Conservation (phyloP, 306 rosid genomes). For the Spatholobus suberectus region DNA sequence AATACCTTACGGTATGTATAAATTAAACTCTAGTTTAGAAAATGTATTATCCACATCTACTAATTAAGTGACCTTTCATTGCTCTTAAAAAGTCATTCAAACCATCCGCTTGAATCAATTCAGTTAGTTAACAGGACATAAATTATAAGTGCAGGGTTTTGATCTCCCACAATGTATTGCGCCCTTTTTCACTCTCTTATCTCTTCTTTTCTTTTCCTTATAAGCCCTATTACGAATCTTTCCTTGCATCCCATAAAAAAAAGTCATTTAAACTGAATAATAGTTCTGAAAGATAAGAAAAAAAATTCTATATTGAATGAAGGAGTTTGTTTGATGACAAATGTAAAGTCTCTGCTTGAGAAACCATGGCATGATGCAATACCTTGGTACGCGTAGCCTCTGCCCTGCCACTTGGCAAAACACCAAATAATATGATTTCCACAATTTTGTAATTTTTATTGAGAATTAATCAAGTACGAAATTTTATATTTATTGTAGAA, state of each 20-base stretch:
- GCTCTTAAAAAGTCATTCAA: not conserved
- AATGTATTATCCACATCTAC: no score
- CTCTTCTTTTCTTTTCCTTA: not conserved
- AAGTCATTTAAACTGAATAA: not conserved
- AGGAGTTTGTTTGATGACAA: not conserved
- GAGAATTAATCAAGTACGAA: not conserved
- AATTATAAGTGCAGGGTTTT: no score
- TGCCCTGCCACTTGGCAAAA: constrained; percentile 30
- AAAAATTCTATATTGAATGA: not conserved
- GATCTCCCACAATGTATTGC: no score
- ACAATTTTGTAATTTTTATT: not conserved
- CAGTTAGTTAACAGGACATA: not conserved
- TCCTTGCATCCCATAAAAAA: not conserved
- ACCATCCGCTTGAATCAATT: not conserved
- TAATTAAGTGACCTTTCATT: not conserved
- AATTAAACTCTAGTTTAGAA: no score
- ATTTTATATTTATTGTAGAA: constrained; percentile 6
- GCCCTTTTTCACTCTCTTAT: not conserved
- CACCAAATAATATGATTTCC: constrained; percentile 4
- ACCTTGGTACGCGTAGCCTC: not conserved
- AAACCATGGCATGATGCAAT: constrained; percentile 1
- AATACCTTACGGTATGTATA: no score
- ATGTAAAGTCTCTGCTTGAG: not conserved
- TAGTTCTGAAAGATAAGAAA: not conserved
- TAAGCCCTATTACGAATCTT: not conserved